Conservation (phyloP, 352 stramenopile genomes). For the Globisporangium rhizosaccharum region DNA sequence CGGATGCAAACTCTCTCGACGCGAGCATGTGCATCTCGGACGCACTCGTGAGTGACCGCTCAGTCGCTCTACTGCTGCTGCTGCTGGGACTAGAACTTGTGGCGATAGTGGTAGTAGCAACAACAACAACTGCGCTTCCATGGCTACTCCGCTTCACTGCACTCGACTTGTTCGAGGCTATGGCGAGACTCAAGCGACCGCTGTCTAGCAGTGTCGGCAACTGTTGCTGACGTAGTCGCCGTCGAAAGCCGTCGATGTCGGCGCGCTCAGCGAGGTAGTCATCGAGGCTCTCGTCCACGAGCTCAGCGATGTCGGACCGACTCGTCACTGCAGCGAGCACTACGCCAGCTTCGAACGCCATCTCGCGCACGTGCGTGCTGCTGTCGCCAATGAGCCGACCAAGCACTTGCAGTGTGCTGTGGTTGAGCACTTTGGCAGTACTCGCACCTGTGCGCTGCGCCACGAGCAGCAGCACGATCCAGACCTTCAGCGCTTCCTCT, state of each 20-base stretch:
- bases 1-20: slow-evolving; percentile 7
- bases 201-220: slow-evolving; percentile 34
- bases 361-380: slow-evolving; percentile 29
- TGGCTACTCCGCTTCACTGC: background rate
- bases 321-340: slow-evolving; percentile 25
- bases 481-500: slow-evolving; percentile 54
- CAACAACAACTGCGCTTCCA: background rate
- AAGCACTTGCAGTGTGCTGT: slow-evolving; percentile 27
- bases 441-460: slow-evolving; percentile 18
- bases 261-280: slow-evolving; percentile 45
- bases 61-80: slow-evolving; percentile 5
- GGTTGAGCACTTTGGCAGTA: slow-evolving; percentile 8
- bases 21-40: slow-evolving; percentile 37
- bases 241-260: slow-evolving; percentile 40
- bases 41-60: slow-evolving; percentile 30
- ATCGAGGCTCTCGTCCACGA: slow-evolving; percentile 41
- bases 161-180: background rate
- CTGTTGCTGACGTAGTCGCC: slow-evolving; percentile 20
- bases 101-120: background rate
- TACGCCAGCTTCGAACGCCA: slow-evolving; percentile 40
- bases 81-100: background rate
- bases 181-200: slow-evolving; percentile 18
- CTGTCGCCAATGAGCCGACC: slow-evolving; percentile 46
- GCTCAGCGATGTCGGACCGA: slow-evolving; percentile 30
- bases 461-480: slow-evolving; percentile 44